Evolutionary conservation across 1,139 yeast species (phyloP).

Genomic region (Lodderomyces orthopsilosis): DNA sequence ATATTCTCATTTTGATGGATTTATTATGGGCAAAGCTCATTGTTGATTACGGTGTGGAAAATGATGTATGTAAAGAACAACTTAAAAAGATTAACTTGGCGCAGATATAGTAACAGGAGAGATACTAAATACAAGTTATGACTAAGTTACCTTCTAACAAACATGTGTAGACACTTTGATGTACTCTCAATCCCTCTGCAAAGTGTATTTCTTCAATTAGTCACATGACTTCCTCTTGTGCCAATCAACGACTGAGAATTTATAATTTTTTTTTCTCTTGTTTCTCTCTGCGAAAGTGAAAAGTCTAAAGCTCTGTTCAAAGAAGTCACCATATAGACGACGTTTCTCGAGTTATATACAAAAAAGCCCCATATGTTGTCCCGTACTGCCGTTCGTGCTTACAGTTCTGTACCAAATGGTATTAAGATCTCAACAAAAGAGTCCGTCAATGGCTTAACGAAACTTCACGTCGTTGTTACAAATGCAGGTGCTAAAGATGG

Average conservation of each 20-base stretch:
- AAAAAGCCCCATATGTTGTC: conserved; percentile 32
- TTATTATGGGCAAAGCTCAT: conserved; percentile 79
- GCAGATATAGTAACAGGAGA: conserved; percentile 26
- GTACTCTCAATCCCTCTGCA: too few species aligned
- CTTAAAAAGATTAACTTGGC: conserved; percentile 33
- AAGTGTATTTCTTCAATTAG: too few species aligned
- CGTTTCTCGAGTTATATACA: conserved; percentile 2
- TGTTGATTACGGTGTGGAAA: conserved; percentile 60
- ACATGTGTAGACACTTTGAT: too few species aligned
- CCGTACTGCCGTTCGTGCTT: conserved; percentile 46
- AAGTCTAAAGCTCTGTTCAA: background rate
- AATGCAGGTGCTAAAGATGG: conserved; percentile 80
- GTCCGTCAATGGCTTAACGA: conserved; percentile 62
- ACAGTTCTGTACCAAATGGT: conserved; percentile 44
- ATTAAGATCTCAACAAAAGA: conserved; percentile 48
- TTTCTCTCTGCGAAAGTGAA: background rate
- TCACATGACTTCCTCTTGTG: conserved; percentile 12
- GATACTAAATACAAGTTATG: too few species aligned
- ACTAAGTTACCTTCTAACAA: too few species aligned
- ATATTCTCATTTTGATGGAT: conserved; percentile 70
- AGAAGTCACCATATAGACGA: background rate
- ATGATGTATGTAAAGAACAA: conserved; percentile 21
- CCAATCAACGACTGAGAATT: conserved; percentile 19
- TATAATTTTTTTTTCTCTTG: conserved; percentile 10
- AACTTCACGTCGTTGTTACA: conserved; percentile 68